phyloP scores from a whole-genome alignment of 176 grass and related monocot species.

The Aegilops umbellulata region DNA sequence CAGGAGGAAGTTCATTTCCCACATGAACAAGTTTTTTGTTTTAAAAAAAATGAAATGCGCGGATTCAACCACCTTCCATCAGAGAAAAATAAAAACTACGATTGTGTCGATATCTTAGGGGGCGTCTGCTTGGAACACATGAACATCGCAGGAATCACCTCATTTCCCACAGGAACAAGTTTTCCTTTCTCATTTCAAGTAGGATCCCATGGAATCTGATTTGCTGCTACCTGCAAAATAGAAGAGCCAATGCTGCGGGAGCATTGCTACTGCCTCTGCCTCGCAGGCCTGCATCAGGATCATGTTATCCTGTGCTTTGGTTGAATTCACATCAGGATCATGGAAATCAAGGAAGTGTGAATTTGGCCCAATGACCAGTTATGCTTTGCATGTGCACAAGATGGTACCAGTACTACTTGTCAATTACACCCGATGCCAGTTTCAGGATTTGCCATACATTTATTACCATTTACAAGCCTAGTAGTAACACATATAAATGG shows the following conservation, averaged over 20 bases:
- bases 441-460: not conserved
- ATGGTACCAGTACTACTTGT: not conserved
- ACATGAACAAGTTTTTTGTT: too few species aligned
- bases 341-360: not conserved
- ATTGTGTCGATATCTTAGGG: not conserved
- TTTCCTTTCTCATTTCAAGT: not conserved
- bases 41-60: too few species aligned
- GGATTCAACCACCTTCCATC: too few species aligned
- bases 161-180: not conserved
- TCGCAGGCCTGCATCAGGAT: not conserved
- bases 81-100: not conserved
- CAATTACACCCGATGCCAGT: not conserved
- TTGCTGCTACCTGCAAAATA: not conserved
- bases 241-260: not conserved
- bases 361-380: not conserved
- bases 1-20: too few species aligned
- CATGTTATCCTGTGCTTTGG: not conserved
- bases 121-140: not conserved
- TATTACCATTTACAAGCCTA: not conserved
- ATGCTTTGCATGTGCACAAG: constrained; percentile 1
- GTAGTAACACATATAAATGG: too few species aligned
- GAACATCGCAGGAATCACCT: not conserved
- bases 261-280: not conserved
- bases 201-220: not conserved
- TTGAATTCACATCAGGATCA: not conserved